Conservation (phyloP, 805 yeast genomes). For the Nakazawaea holstii region DNA sequence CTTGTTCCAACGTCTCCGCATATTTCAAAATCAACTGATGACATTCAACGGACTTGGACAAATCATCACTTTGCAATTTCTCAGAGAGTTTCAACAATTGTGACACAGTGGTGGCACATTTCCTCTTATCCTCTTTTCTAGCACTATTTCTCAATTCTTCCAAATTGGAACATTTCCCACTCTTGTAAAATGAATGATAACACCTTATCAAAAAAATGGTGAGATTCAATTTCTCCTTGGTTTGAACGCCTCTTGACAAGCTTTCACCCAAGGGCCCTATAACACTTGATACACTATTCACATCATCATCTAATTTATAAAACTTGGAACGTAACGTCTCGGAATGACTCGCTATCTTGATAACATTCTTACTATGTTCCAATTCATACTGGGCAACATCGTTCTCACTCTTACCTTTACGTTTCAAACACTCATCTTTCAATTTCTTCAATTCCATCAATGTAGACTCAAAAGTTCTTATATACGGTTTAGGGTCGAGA, state of each 20-base stretch:
- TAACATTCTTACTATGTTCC: conserved; percentile 61
- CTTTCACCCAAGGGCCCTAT: conserved; percentile 69
- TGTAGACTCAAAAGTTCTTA: conserved; percentile 86
- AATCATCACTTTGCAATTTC: conserved; percentile 53
- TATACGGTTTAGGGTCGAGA: conserved; percentile 90
- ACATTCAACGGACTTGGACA: conserved; percentile 33
- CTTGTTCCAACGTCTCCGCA: conserved; percentile 72
- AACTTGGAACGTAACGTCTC: conserved; percentile 17
- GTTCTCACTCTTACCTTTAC: conserved; percentile 45
- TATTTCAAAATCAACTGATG: conserved; percentile 54
- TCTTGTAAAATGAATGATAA: conserved; percentile 70
- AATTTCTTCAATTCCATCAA: conserved; percentile 63
- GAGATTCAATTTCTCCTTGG: conserved; percentile 67
- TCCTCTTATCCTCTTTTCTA: conserved; percentile 43
- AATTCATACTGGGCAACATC: conserved; percentile 59
- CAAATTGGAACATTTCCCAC: conserved; percentile 43
- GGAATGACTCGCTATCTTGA: conserved; percentile 46
- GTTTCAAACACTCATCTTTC: conserved; percentile 46
- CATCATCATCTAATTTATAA: conserved; percentile 40
- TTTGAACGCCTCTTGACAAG: conserved; percentile 59
- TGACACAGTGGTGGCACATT: conserved; percentile 65
- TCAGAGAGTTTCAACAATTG: conserved; percentile 60
- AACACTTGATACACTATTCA: conserved; percentile 50
- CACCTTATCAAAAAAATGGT: conserved; percentile 71
- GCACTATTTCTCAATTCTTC: conserved; percentile 48